These are phyloP conservation scores for Psilocybe cubensis DNA, from an alignment of 768 basidiomycete genomes.

Conservation along the genomic window DNA sequence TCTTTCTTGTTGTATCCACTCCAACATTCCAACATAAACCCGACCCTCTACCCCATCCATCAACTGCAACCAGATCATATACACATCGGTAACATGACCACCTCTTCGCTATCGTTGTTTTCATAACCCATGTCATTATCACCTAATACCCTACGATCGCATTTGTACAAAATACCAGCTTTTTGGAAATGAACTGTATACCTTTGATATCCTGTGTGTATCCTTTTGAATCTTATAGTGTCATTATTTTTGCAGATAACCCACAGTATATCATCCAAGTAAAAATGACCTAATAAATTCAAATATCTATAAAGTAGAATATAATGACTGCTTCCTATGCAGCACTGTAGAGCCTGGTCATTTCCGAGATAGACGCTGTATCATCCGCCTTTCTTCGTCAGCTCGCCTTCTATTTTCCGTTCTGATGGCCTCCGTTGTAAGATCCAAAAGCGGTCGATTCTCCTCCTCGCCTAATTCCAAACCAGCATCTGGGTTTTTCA, in stretches of 20 bases:
- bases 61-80: neutral
- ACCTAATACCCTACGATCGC: neutral
- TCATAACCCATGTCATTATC: neutral
- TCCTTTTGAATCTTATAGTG: too few species aligned
- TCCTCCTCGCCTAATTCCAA: constrained; percentile 33
- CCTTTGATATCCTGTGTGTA: too few species aligned
- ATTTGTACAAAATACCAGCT: neutral
- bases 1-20: neutral
- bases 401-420: constrained; percentile 32
- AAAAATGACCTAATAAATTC: too few species aligned
- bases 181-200: too few species aligned
- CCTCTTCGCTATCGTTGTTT: neutral
- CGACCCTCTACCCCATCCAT: neutral
- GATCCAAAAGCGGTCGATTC: constrained; percentile 30
- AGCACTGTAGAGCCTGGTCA: neutral
- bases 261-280: too few species aligned
- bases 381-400: constrained; percentile 4
- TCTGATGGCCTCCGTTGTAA: constrained; percentile 24
- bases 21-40: neutral
- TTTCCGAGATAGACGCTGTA: neutral
- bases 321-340: too few species aligned
- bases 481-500: constrained; percentile 43
- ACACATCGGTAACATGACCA: neutral
- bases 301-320: too few species aligned
- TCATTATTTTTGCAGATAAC: too few species aligned